Base-by-base conservation (phyloP, 257 asterid genomes). In the Ballota nigra region DNA sequence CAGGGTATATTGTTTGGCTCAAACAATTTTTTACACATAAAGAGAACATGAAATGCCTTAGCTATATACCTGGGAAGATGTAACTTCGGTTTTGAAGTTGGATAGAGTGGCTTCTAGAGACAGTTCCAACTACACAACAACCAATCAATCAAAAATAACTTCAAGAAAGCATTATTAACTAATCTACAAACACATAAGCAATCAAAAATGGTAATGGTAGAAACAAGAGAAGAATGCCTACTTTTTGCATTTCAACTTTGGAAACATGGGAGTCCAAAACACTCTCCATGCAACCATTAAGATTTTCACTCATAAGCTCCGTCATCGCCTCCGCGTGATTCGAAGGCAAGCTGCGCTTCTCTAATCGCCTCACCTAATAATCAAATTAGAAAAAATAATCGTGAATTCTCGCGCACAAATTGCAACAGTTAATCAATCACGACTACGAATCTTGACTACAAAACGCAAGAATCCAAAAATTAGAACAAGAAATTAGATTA, bases 281-380 rank as follows among this genome's bases (percentile, higher is more conserved):
- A 76, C 83, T 86, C 63, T 86, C 95, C 83, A 91, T 83, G 74
- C 97, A 86, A 19, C 88, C 97, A 45, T 85, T 86, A 64, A 94
- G 55, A 51, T 88, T 95, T 43, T 87, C 90, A 8, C 86, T 88
- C 83, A 94, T 81, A 1, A 92, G 85, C 49, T 75, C 87, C 8
- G 97, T 90, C 59, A 90, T 86, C 41, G 96, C 97, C 88, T 94
- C 95, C 15, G 99, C 99, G 45, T 91, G 97, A 83, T 81, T 79
- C 18, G 96, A 75, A 23, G 96, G 97, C 75, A 94, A 81, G 1
- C 97, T 97, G 75, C 89, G 87, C 43, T 83, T 83, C 81, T 94
- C 97, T 73, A 94, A 84, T 83, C 87, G 84, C 86, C 95, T 83
- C 36, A 89, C 99, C 97, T 91, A 75, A 78, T 10, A 1, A 26